phyloP scores from a whole-genome alignment of 2,329 filamentous ascomycete species.

The Cercospora nicotianae region DNA sequence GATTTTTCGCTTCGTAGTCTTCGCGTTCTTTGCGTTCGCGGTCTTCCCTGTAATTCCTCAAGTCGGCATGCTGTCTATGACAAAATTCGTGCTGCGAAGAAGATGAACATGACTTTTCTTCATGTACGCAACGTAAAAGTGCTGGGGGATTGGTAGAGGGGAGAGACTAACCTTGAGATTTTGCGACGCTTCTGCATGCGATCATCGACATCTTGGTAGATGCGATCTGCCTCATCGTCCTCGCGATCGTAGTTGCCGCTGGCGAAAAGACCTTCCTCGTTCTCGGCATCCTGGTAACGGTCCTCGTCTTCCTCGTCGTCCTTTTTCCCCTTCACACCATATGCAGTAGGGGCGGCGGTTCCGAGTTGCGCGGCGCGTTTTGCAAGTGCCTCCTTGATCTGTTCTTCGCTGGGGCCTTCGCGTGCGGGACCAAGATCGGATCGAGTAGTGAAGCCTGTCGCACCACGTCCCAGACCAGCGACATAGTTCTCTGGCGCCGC shows the following conservation, averaged over 20 bases:
- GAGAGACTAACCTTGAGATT: constrained; percentile 73
- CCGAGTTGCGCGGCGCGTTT: constrained; percentile 86
- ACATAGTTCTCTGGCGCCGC: constrained; percentile 68
- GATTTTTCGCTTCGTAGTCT: constrained; percentile 95
- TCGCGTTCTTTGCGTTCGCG: constrained; percentile 88
- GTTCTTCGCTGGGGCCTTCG: constrained; percentile 93
- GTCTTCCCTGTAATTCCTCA: constrained; percentile 75
- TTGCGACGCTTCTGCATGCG: constrained; percentile 91
- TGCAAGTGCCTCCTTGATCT: constrained; percentile 95
- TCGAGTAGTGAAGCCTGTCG: constrained; percentile 95
- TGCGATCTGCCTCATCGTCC: constrained; percentile 94
- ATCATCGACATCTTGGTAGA: constrained; percentile 94
- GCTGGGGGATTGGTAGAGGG: constrained; percentile 23
- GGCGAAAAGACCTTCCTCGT: constrained; percentile 92
- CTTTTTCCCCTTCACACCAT: constrained; percentile 68
- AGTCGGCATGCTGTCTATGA: constrained; percentile 76
- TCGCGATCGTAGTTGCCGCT: constrained; percentile 96
- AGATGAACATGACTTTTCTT: constrained; percentile 37
- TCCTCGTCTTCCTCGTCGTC: constrained; percentile 75
- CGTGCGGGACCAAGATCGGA: constrained; percentile 93
- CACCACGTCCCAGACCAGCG: constrained; percentile 93
- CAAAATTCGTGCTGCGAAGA: constrained; percentile 49
- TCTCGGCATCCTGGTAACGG: constrained; percentile 92
- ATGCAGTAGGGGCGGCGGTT: constrained; percentile 68
- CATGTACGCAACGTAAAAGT: constrained; percentile 14